Conservation (phyloP, 2,329 filamentous ascomycete species). For the Fusarium abutilonis region DNA sequence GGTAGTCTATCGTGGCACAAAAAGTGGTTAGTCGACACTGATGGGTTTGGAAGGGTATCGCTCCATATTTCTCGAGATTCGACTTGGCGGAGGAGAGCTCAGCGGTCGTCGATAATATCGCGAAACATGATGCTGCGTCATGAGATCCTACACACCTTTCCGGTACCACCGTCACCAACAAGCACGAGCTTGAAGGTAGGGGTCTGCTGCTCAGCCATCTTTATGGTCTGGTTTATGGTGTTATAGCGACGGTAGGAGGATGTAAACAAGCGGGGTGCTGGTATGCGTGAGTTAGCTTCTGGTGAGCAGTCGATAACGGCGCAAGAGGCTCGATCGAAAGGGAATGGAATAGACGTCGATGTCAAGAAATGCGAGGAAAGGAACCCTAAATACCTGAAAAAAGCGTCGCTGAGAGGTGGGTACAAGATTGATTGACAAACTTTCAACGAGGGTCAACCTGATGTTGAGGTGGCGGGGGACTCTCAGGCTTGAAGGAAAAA, state of each 20-base stretch:
- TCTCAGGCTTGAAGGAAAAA: constrained; percentile 53
- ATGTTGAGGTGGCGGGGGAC: constrained; percentile 57
- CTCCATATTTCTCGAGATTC: constrained; percentile 24
- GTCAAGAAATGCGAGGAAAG: constrained; percentile 29
- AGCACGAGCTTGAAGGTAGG: constrained; percentile 99
- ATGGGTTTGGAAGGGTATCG: constrained; percentile 10
- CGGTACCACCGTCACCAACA: constrained; percentile 98
- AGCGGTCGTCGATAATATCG: constrained; percentile 37
- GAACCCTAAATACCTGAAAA: constrained; percentile 42
- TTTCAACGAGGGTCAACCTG: constrained; percentile 50
- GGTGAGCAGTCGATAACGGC: constrained; percentile 30
- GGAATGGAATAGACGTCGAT: constrained; percentile 23
- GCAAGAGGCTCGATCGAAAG: constrained; percentile 26
- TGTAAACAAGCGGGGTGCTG: constrained; percentile 61
- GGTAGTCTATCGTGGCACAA: constrained; percentile 76
- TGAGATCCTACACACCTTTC: constrained; percentile 75
- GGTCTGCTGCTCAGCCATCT: constrained; percentile 69
- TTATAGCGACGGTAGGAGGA: constrained; percentile 47
- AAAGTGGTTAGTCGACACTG: constrained; percentile 37
- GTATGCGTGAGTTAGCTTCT: constrained; percentile 49
- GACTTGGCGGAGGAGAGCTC: constrained; percentile 41
- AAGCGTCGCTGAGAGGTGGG: constrained; percentile 45
- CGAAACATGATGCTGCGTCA: constrained; percentile 28
- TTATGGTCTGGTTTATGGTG: constrained; percentile 46
- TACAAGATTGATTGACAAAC: constrained; percentile 50